A percentile compares a stretch with the other conserved stretches of the same genome.
These are phyloP conservation scores for Apiospora saccharicola DNA, from an alignment of 2,329 filamentous ascomycete genomes.

Conservation along the genomic window DNA sequence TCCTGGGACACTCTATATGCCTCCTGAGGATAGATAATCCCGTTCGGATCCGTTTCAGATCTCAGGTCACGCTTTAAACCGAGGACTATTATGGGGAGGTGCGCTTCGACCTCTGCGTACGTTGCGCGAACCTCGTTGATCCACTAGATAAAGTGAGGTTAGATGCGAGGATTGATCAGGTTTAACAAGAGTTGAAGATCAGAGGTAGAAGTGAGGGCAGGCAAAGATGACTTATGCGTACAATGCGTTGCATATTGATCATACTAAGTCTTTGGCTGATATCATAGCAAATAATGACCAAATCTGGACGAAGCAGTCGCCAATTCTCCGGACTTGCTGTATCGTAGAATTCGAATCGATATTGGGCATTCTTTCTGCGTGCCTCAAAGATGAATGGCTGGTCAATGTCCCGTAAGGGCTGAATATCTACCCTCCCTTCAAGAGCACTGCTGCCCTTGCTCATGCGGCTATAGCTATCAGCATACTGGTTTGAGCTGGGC, in stretches of 20 bases:
- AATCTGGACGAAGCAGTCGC: slow-evolving; percentile 64
- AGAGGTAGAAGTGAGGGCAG: slow-evolving; percentile 23
- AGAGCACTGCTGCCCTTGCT: slow-evolving; percentile 52
- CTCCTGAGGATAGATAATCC: slow-evolving; percentile 68
- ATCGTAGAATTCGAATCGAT: slow-evolving; percentile 67
- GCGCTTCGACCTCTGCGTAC: slow-evolving; percentile 53
- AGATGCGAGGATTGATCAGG: not conserved
- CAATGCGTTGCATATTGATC: slow-evolving; percentile 64
- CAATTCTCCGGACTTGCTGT: slow-evolving; percentile 66
- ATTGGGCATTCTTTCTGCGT: slow-evolving; percentile 52
- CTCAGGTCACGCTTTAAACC: slow-evolving; percentile 68
- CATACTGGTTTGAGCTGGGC: slow-evolving; percentile 12
- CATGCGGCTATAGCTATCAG: slow-evolving; percentile 53
- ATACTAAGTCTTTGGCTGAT: slow-evolving; percentile 66
- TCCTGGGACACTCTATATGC: slow-evolving; percentile 63
- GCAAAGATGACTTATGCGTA: slow-evolving; percentile 44
- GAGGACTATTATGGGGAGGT: slow-evolving; percentile 62
- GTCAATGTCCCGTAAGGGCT: slow-evolving; percentile 63
- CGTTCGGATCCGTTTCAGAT: slow-evolving; percentile 65
- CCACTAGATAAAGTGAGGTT: slow-evolving; percentile 53
- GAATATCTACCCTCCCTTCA: slow-evolving; percentile 50
- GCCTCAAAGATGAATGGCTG: slow-evolving; percentile 68
- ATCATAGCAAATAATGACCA: slow-evolving; percentile 68
- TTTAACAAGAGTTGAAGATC: not conserved
- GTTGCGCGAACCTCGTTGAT: slow-evolving; percentile 59